Percentiles rank a stretch among this genome's conserved stretches.
These are phyloP conservation scores for Phoma sp. DNA, from an alignment of 2,329 filamentous ascomycete species.

Conservation along the genomic window DNA sequence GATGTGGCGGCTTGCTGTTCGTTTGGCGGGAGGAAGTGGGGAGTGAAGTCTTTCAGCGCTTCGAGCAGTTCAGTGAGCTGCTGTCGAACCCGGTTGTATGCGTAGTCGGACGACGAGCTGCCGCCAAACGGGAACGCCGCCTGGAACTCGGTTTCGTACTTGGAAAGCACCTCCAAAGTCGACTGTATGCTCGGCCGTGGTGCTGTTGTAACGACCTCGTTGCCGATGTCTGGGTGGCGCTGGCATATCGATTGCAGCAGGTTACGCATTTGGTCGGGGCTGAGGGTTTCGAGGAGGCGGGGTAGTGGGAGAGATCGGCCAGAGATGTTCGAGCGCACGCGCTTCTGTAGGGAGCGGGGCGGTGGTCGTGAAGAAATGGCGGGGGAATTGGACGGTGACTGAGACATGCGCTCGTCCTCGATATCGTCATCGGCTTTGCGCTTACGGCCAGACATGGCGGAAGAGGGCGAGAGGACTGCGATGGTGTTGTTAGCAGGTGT, in stretches of 20 bases:
- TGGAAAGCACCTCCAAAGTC: constrained; percentile 78
- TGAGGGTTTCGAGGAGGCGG: constrained; percentile 92
- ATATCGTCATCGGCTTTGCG: constrained; percentile 85
- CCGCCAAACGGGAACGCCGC: constrained; percentile 85
- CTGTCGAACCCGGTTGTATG: constrained; percentile 90
- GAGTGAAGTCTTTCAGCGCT: constrained; percentile 91
- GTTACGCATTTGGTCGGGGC: constrained; percentile 80
- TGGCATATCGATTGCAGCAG: constrained; percentile 93
- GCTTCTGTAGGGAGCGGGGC: constrained; percentile 63
- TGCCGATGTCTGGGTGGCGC: constrained; percentile 82
- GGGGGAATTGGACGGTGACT: constrained; percentile 85
- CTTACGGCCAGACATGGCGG: constrained; percentile 67
- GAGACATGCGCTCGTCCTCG: constrained; percentile 84
- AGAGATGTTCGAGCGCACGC: constrained; percentile 71
- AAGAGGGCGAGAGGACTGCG: constrained; percentile 47
- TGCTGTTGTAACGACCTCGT: constrained; percentile 82
- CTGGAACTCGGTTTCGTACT: constrained; percentile 81
- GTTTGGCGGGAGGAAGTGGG: constrained; percentile 91
- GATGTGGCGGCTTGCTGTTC: constrained; percentile 85
- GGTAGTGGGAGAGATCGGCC: constrained; percentile 71
- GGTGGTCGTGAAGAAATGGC: constrained; percentile 74
- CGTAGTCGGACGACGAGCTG: constrained; percentile 86
- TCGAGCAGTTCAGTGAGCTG: constrained; percentile 82
- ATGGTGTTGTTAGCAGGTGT: constrained; percentile 18
- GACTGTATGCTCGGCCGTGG: constrained; percentile 86